Base-by-base conservation (phyloP, 495 filamentous ascomycete genomes). In the Podospora appendiculata region DNA sequence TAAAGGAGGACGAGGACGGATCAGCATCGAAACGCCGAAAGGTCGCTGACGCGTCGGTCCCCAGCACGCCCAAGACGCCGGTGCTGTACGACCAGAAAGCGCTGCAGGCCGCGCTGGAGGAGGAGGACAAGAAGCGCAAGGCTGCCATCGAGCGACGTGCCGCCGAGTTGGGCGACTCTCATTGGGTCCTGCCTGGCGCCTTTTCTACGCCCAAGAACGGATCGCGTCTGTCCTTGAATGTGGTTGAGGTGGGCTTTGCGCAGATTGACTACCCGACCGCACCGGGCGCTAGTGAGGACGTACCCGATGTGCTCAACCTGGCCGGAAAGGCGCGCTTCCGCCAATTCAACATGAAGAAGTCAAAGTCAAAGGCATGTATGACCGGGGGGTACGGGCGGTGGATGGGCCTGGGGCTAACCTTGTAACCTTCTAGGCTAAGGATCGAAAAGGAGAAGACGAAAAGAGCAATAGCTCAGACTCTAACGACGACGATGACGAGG, bases 121-220 rank as follows among this genome's bases (percentile, higher is more conserved):
- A 80, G 8, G 88, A 94, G 60, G 88, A 93, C 61, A 76, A 74
- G 50, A 90, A 87, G 60, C 81, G 87, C 16, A 74, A 80, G 55
- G 79, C 80, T 32, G 89, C 89, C 2, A 58, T 93, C 36, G 78
- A 86, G 42, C 79, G 78, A 50, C 79, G 84, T 50, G 88, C 86
- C 4, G 83, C 80, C 16, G 84, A 86, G 52, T 78, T 85, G 7
- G 89, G 88, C 19, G 93, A 97, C 68, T 86, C 88, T 8, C 82
- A 85, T 70, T 98, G 93, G 93, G 86, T 91, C 32, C 70, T 98
- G 43, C 79, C 76, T 53, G 59, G 62, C 8, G 55, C 55, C 16
- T 42, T 54, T 16, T 40, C 52, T 18, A 39, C 38, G 35, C 53
- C 60, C 43, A 52, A 55, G 33, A 52, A 48, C 42, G 25, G 25